Percentiles rank a stretch among this genome's conserved stretches.
phyloP scores from a whole-genome alignment of 164 flowering plant species.

The Litsea cubeba region DNA sequence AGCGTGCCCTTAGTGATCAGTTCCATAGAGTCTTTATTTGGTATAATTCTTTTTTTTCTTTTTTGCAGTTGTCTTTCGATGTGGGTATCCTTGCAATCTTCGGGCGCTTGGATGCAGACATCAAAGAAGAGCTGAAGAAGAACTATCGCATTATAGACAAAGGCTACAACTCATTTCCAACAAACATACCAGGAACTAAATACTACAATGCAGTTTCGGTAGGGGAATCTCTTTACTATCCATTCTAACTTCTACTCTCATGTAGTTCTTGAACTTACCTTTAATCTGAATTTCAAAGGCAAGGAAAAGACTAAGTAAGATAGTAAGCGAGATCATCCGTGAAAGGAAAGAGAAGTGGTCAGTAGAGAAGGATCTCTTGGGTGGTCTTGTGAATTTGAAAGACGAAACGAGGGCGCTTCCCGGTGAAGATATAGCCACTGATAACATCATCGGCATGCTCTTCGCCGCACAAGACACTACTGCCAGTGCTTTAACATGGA shows the following conservation, averaged over 20 bases:
- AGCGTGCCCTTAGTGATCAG: too few relatives aligned
- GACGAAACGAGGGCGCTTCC: conserved; percentile 46
- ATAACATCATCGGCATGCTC: conserved; percentile 82
- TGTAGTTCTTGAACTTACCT: neutral
- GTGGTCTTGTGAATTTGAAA: conserved; percentile 44
- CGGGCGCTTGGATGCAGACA: conserved; percentile 35
- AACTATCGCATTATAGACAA: conserved; percentile 61
- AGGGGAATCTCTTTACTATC: conserved; percentile 5
- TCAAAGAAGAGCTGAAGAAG: conserved; percentile 45
- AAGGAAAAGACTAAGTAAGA: conserved; percentile 54
- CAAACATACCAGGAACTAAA: conserved; percentile 58
- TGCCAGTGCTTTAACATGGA: conserved; percentile 89
- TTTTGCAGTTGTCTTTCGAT: conserved; percentile 61
- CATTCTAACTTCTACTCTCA: neutral
- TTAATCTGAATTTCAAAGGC: conserved; percentile 38
- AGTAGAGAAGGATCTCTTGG: conserved; percentile 44
- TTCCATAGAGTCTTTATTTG: neutral
- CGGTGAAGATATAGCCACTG: conserved; percentile 64
- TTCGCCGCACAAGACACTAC: conserved; percentile 97
- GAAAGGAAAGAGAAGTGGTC: conserved; percentile 51
- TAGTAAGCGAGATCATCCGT: conserved; percentile 42
- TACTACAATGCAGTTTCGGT: conserved; percentile 61
- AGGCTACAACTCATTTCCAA: conserved; percentile 80
- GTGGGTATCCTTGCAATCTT: conserved; percentile 61
- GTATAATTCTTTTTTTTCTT: neutral